Percentiles rank a stretch among this genome's conserved stretches.
phyloP scores from a whole-genome alignment of 768 basidiomycete genomes.

The Leucosporidium scottii region DNA sequence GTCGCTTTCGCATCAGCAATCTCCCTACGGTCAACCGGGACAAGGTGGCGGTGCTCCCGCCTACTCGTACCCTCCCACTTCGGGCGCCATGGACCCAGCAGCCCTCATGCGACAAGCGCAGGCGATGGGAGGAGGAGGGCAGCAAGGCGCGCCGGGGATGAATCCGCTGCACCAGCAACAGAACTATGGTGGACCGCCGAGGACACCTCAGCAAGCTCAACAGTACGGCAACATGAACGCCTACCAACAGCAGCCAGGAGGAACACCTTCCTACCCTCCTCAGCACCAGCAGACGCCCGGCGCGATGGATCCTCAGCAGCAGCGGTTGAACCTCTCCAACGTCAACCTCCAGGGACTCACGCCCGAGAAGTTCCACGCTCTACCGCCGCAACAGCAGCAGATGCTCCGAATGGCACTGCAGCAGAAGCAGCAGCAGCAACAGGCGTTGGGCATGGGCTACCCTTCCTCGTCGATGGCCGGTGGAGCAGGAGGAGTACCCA shows the following conservation, averaged over 20 bases:
- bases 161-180: neutral
- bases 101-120: too few species aligned
- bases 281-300: neutral
- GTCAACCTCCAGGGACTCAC: conserved; percentile 13
- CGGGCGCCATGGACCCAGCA: too few species aligned
- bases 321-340: neutral
- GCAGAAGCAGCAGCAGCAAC: conserved; percentile 10
- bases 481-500: neutral
- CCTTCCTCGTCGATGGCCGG: conserved; percentile 7
- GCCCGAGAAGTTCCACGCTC: conserved; percentile 9
- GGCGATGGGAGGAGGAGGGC: neutral
- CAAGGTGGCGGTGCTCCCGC: too few species aligned
- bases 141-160: neutral
- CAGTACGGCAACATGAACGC: neutral
- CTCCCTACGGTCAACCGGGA: too few species aligned
- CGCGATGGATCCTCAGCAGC: neutral
- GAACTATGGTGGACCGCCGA: too few species aligned
- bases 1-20: too few species aligned
- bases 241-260: neutral
- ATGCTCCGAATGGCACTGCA: conserved; percentile 7
- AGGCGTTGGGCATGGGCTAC: conserved; percentile 20
- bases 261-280: neutral
- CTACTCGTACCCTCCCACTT: too few species aligned
- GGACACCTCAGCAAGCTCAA: neutral
- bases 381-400: conserved; percentile 18